Conservation (phyloP, 345 rosid species). For the Carallia brachiata region DNA sequence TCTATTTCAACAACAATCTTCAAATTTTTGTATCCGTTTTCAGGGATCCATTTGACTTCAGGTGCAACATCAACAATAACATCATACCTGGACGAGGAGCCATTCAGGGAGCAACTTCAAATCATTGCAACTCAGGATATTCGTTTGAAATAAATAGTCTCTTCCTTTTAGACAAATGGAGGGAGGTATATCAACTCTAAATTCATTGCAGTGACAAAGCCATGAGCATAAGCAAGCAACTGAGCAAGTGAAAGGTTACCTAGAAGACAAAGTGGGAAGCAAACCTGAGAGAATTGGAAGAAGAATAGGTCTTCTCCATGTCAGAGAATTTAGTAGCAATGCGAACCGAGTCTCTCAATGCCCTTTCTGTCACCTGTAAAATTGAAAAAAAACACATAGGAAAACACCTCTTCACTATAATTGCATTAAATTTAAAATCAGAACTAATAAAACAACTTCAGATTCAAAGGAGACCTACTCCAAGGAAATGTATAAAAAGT, state of each 20-base stretch:
- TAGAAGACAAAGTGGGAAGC: conserved; percentile 8
- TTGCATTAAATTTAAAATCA: not conserved
- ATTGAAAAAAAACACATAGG: not conserved
- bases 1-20: conserved; percentile 89
- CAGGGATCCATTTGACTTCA: conserved; percentile 81
- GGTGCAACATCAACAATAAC: conserved; percentile 85
- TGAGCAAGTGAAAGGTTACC: not conserved
- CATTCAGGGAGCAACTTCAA: conserved; percentile 9
- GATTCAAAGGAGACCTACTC: not conserved
- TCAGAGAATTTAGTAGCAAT: conserved; percentile 74
- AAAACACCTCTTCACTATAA: not conserved
- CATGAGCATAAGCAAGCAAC: conserved; percentile 7
- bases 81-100: conserved; percentile 61
- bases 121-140: not conserved
- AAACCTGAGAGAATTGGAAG: conserved; percentile 62
- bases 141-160: not conserved
- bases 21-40: conserved; percentile 73
- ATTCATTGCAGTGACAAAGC: not conserved
- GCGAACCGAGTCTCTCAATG: conserved; percentile 79
- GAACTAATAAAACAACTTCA: not conserved
- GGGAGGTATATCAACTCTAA: not conserved
- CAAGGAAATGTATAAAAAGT: no score
- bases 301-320: conserved; percentile 66
- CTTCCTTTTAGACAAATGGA: not conserved
- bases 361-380: conserved; percentile 76